Evolutionary conservation across 495 filamentous ascomycete species (phyloP).

Genomic region (Neurospora discreta): DNA sequence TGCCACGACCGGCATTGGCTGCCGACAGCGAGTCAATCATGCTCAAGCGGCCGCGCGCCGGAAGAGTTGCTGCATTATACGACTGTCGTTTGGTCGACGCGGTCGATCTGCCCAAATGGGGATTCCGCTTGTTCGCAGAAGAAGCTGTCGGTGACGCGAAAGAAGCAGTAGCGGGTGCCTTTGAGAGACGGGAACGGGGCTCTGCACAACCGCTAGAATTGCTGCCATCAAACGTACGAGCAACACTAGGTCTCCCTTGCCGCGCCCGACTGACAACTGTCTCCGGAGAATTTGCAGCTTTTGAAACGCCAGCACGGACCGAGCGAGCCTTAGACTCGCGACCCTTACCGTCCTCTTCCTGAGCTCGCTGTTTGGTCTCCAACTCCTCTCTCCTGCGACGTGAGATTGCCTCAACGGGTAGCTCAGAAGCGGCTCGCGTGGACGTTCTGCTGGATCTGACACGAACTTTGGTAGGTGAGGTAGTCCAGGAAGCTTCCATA

Average conservation of each 20-base stretch:
- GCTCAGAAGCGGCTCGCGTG: conserved; percentile 54
- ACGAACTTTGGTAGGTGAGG: conserved; percentile 28
- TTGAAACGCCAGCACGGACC: conserved; percentile 31
- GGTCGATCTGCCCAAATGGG: not conserved
- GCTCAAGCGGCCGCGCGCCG: not conserved
- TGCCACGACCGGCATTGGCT: conserved; percentile 9
- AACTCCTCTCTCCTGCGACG: conserved; percentile 54
- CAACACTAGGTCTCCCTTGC: conserved; percentile 25
- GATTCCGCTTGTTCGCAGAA: not conserved
- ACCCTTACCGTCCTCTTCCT: conserved; percentile 46
- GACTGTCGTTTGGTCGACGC: not conserved
- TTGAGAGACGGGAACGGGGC: not conserved
- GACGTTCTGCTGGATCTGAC: conserved; percentile 49
- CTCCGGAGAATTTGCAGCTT: conserved; percentile 29
- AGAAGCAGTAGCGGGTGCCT: not conserved
- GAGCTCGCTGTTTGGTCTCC: conserved; percentile 50
- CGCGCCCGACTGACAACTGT: conserved; percentile 50
- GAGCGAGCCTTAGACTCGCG: conserved; percentile 56
- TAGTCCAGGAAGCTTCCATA: conserved; percentile 9
- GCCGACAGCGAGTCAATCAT: not conserved
- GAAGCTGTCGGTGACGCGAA: conserved; percentile 2
- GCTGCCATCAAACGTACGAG: conserved; percentile 4
- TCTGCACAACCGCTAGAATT: conserved; percentile 2
- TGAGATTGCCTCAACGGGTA: conserved; percentile 64
- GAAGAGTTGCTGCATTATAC: not conserved